Base-by-base conservation (phyloP, 768 basidiomycete genomes). In the Termitomyces sp. region DNA sequence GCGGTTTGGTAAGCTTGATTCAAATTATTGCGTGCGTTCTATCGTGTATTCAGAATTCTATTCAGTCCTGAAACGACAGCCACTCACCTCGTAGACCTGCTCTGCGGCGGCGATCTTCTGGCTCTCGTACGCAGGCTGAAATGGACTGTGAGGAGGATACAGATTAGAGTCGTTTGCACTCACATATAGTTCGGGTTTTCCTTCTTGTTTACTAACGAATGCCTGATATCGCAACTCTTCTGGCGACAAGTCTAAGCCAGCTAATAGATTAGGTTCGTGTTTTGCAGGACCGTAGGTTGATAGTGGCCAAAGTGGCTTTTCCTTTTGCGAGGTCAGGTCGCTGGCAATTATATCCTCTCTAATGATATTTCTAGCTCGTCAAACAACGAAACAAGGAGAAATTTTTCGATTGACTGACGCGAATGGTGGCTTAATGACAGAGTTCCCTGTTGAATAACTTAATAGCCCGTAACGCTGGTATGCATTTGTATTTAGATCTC, bases 271-370 rank as follows among this genome's bases (percentile, higher is more conserved):
- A 0, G 86, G 86, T 64, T 94, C 92, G 61, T 81, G 68, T 69
- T 95, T 96, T 4, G 85, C 84, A 22, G 91, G 85, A 0, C 81
- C 93, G 70, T 91, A 96, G 0, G 85, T 88, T 0, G 91, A 87
- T 0, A 96, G 75, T 15, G 89, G 88, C 89, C 91, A 97, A 13
- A 80, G 48, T 0, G 94, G 94, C 68, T 85, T 88, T 16, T 95
- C 93, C 22, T 74, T 77, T 22, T 71, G 68, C 2, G 74, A 75
- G 1, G 81, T 84, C 8, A 96, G 71, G 65, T 96, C 94, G 36
- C 75, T 74, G n/a, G 69, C 70, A 48, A 96, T 82, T 2, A 79
- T 75, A 13, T 93, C 88, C 20, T 76, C 69, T 32, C 92, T 94
- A 11, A 61, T 66, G 18, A 60, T 66, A 42, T 39, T 59, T 5